These are phyloP conservation scores for Colletotrichum liaoningense DNA, from an alignment of 2,329 filamentous ascomycete species.

Conservation along the genomic window DNA sequence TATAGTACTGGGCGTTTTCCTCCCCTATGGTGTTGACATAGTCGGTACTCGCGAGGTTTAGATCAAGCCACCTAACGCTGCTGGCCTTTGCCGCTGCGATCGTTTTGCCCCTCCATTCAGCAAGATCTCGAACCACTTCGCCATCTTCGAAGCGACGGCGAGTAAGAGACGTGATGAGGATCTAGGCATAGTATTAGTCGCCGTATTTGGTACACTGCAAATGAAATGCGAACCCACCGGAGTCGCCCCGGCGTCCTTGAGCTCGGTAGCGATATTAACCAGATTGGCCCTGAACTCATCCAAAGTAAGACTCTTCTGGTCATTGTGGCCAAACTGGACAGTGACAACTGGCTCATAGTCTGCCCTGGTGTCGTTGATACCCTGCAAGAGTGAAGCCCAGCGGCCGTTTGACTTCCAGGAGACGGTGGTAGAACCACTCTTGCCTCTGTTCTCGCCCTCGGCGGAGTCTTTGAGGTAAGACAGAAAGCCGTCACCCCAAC, in stretches of 20 bases:
- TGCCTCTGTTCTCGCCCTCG: constrained; percentile 64
- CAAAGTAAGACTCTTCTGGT: neutral
- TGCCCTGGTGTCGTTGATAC: constrained; percentile 49
- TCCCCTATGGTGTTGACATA: too few relatives aligned
- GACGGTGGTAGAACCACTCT: constrained; percentile 67
- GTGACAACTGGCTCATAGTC: constrained; percentile 32
- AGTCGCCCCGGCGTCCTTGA: neutral
- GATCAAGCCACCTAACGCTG: neutral
- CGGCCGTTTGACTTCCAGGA: constrained; percentile 63
- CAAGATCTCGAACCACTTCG: neutral
- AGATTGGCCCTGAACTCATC: neutral
- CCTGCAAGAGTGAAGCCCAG: constrained; percentile 61
- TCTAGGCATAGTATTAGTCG: neutral
- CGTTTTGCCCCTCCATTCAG: neutral
- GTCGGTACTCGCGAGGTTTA: too few relatives aligned
- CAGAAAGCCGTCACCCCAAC: too few relatives aligned
- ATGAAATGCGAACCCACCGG: too few relatives aligned
- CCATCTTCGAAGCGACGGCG: neutral
- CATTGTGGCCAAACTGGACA: neutral
- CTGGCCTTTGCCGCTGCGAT: neutral
- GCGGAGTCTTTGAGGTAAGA: too few relatives aligned
- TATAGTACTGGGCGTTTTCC: too few relatives aligned
- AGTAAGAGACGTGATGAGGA: neutral
- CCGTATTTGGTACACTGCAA: neutral
- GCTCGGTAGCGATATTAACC: neutral